These are phyloP conservation scores for Ceratocystis ficicola DNA, from an alignment of 2,329 filamentous ascomycete genomes.

Conservation along the genomic window DNA sequence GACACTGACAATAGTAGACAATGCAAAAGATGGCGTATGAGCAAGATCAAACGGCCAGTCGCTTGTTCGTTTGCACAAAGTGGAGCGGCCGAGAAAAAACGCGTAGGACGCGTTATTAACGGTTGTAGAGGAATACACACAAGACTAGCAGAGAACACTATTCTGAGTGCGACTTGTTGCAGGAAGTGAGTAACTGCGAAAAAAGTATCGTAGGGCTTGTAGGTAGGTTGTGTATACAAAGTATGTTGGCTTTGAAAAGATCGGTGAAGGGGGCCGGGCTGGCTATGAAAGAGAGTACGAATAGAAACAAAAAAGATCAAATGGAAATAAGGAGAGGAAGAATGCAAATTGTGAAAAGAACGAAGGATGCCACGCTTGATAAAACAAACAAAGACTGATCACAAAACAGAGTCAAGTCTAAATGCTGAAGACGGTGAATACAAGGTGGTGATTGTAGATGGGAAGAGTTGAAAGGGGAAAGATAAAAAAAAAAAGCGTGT, in stretches of 20 bases:
- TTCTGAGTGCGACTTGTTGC: constrained; percentile 2
- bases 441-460: neutral
- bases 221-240: constrained; percentile 15
- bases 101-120: neutral
- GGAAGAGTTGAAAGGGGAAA: constrained; percentile 17
- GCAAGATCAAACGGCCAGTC: neutral
- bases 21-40: neutral
- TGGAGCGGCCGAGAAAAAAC: neutral
- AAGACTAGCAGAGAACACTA: constrained; percentile 4
- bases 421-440: constrained; percentile 13
- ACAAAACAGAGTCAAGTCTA: constrained; percentile 16
- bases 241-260: constrained; percentile 24
- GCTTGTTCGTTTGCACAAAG: neutral
- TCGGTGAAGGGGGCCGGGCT: too few relatives aligned
- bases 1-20: neutral
- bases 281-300: constrained; percentile 22
- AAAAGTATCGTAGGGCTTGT: constrained; percentile 9
- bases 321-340: constrained; percentile 22
- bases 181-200: neutral
- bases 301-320: constrained; percentile 25
- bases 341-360: constrained; percentile 19
- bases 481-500: constrained; percentile 17
- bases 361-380: constrained; percentile 22
- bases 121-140: neutral
- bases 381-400: constrained; percentile 22